Conservation (phyloP, 768 basidiomycete genomes). For the Termitomyces sp. region DNA sequence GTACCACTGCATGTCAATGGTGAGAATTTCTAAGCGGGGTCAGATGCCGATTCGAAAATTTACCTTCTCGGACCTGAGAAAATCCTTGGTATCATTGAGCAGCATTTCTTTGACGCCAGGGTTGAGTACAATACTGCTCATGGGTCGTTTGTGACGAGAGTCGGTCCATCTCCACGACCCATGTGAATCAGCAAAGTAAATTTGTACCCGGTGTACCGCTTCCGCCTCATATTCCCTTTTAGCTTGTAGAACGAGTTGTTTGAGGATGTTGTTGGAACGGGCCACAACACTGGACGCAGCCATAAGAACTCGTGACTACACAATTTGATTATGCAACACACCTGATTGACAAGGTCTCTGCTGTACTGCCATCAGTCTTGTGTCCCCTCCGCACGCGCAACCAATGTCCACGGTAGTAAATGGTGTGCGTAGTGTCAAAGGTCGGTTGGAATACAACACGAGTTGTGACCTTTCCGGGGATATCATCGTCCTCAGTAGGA, state of each 20-base stretch:
- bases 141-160: slow-evolving; percentile 83
- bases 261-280: slow-evolving; percentile 76
- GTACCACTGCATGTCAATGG: slow-evolving; percentile 60
- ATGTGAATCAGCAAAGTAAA: slow-evolving; percentile 86
- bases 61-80: slow-evolving; percentile 79
- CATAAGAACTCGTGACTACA: slow-evolving; percentile 4
- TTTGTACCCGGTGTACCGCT: slow-evolving; percentile 81
- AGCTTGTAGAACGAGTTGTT: slow-evolving; percentile 86
- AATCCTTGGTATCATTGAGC: slow-evolving; percentile 75
- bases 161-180: slow-evolving; percentile 88
- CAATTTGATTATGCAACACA: slow-evolving; percentile 17
- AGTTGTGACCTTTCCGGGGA: slow-evolving; percentile 64
- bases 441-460: slow-evolving; percentile 88
- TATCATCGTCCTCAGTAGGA: slow-evolving; percentile 29
- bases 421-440: slow-evolving; percentile 83
- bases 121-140: slow-evolving; percentile 82
- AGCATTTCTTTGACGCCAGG: slow-evolving; percentile 90
- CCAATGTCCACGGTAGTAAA: slow-evolving; percentile 84
- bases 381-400: slow-evolving; percentile 66
- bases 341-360: slow-evolving; percentile 78
- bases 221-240: slow-evolving; percentile 87
- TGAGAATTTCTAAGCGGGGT: neutral
- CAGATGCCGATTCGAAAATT: slow-evolving; percentile 1
- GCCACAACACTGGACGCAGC: slow-evolving; percentile 62
- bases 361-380: slow-evolving; percentile 63